phyloP scores from a whole-genome alignment of 2,329 filamentous ascomycete species.

The Fusarium keratoplasticum region DNA sequence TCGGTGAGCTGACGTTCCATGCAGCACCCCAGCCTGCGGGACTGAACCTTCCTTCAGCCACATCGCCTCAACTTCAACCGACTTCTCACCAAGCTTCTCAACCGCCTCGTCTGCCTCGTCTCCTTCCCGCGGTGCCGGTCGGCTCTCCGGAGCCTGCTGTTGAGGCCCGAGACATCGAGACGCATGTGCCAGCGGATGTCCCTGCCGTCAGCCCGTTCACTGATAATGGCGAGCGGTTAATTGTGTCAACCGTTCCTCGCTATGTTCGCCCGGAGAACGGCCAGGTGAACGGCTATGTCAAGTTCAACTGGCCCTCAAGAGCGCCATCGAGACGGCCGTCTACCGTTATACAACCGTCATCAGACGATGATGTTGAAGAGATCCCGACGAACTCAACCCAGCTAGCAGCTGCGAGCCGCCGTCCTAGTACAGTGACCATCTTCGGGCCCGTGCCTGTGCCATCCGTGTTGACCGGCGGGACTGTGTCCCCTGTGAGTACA shows the following conservation, averaged over 20 bases:
- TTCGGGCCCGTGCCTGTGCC: constrained; percentile 14
- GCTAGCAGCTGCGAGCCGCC: constrained; percentile 7
- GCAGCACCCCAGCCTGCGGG: constrained; percentile 40
- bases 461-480: not conserved
- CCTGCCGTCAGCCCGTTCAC: constrained; percentile 48
- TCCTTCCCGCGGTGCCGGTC: constrained; percentile 23
- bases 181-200: constrained; percentile 13
- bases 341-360: constrained; percentile 6
- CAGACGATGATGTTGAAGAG: constrained; percentile 30
- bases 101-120: constrained; percentile 26
- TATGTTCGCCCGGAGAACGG: constrained; percentile 49
- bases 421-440: constrained; percentile 13
- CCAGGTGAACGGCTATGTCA: constrained; percentile 53
- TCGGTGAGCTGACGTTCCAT: constrained; percentile 45
- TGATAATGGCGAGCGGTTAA: constrained; percentile 47
- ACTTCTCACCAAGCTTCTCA: constrained; percentile 22
- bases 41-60: constrained; percentile 29
- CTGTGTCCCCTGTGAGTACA: constrained; percentile 16
- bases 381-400: constrained; percentile 21
- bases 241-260: constrained; percentile 32
- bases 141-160: constrained; percentile 7
- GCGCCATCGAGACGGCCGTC: constrained; percentile 28
- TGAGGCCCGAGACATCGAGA: constrained; percentile 18
- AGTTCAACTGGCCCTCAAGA: constrained; percentile 51
- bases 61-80: constrained; percentile 20